A percentile compares a stretch with the other conserved stretches of the same genome.
Conservation (phyloP, 345 rosid species). For the Salix purpurea region DNA sequence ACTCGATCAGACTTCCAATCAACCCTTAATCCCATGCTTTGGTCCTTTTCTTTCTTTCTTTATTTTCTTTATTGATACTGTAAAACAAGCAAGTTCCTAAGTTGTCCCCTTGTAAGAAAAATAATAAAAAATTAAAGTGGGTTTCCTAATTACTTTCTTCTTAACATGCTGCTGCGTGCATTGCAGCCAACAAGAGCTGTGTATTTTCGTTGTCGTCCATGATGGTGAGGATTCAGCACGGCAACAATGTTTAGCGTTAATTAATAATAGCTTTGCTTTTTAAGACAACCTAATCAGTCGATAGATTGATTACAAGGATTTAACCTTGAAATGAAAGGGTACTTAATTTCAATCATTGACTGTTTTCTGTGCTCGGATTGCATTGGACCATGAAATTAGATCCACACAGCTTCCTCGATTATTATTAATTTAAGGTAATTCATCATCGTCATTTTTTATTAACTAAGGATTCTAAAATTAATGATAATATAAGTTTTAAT, state of each 20-base stretch:
- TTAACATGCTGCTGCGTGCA: neutral
- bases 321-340: neutral
- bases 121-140: too few relatives aligned
- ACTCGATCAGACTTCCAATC: accelerated
- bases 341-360: neutral
- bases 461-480: too few relatives aligned
- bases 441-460: too few relatives aligned
- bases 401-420: neutral
- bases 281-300: neutral
- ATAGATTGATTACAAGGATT: neutral
- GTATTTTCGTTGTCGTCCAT: neutral
- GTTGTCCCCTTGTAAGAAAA: neutral
- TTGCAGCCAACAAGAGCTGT: neutral
- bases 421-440: neutral
- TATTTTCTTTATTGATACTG: neutral
- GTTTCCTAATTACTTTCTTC: too few relatives aligned
- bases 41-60: too few relatives aligned
- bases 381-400: neutral
- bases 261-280: neutral
- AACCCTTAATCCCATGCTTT: neutral
- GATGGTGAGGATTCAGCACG: neutral
- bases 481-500: too few relatives aligned
- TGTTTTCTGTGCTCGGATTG: neutral
- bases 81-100: neutral
- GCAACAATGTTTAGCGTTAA: neutral